Conservation (phyloP, 2,329 filamentous ascomycete species). For the Lasiodiplodia theobromae region DNA sequence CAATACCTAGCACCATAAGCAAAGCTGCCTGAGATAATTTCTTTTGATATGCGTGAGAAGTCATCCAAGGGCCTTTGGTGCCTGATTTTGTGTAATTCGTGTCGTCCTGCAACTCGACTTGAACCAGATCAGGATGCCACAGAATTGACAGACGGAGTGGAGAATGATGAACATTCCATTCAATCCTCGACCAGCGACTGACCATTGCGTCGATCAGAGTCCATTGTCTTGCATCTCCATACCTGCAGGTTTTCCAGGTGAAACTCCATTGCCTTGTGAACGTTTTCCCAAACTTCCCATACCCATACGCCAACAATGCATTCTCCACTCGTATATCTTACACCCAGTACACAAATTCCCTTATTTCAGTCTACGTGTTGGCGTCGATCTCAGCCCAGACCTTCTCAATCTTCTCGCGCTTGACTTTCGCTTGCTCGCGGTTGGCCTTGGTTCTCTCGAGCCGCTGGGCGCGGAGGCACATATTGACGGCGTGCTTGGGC, state of each 20-base stretch:
- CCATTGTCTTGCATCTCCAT: background rate
- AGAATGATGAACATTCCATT: conserved; percentile 7
- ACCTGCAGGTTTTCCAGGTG: background rate
- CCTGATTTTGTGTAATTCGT: background rate
- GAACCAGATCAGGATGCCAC: background rate
- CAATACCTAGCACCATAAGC: background rate
- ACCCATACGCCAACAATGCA: conserved; percentile 14
- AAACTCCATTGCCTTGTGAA: background rate
- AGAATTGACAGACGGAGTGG: background rate
- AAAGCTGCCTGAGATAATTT: background rate
- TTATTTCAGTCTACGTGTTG: conserved; percentile 48
- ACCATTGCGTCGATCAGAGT: too few relatives aligned
- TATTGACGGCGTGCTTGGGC: conserved; percentile 82
- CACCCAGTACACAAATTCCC: background rate
- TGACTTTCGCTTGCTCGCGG: conserved; percentile 70
- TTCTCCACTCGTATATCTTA: conserved; percentile 18
- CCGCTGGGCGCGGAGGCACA: conserved; percentile 82
- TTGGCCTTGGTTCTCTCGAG: conserved; percentile 80
- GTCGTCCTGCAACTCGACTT: background rate
- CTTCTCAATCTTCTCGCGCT: conserved; percentile 76
- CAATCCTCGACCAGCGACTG: background rate
- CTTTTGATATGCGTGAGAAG: background rate
- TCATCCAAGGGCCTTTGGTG: background rate
- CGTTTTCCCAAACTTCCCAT: conserved; percentile 1
- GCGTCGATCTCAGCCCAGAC: conserved; percentile 81